phyloP scores from a whole-genome alignment of 2,329 filamentous ascomycete genomes.

The Talaromyces sp. region DNA sequence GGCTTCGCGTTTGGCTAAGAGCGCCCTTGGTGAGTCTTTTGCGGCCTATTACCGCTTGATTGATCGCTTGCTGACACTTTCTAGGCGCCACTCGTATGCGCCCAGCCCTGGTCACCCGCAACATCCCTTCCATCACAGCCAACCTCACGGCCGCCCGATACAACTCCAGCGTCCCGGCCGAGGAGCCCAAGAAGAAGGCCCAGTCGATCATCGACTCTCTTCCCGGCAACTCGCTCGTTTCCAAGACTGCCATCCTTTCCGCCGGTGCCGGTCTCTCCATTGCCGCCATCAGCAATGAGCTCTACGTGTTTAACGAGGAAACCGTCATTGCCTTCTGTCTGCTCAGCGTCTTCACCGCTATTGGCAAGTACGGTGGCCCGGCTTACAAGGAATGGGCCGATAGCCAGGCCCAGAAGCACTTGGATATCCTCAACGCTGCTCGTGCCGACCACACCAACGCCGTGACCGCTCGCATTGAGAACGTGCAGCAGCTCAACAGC shows the following conservation, averaged over 20 bases:
- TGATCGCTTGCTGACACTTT: conserved; percentile 28
- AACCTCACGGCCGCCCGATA: conserved; percentile 62
- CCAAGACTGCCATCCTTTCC: conserved; percentile 96
- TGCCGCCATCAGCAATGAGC: conserved; percentile 98
- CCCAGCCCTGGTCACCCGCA: conserved; percentile 68
- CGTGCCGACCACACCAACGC: conserved; percentile 91
- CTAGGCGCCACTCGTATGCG: conserved; percentile 86
- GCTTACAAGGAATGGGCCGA: conserved; percentile 91
- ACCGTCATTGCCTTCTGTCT: conserved; percentile 89
- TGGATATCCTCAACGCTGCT: conserved; percentile 88
- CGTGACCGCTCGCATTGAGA: conserved; percentile 89
- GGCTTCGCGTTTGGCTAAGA: conserved; percentile 96
- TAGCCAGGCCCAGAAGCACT: conserved; percentile 83
- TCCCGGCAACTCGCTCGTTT: conserved; percentile 84
- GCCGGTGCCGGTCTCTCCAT: conserved; percentile 83
- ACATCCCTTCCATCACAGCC: conserved; percentile 67
- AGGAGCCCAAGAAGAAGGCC: conserved; percentile 95
- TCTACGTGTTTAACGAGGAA: conserved; percentile 99
- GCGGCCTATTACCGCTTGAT: conserved; percentile 3
- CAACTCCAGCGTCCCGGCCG: conserved; percentile 69
- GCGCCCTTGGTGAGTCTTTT: conserved; percentile 74
- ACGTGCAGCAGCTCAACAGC: conserved; percentile 86
- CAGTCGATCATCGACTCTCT: conserved; percentile 91
- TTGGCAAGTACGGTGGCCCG: conserved; percentile 91
- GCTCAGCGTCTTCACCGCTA: conserved; percentile 82